A percentile compares a stretch with the other conserved stretches of the same genome.
These are phyloP conservation scores for Trichoderma hamatum DNA, from an alignment of 2,329 filamentous ascomycete species.

Conservation along the genomic window DNA sequence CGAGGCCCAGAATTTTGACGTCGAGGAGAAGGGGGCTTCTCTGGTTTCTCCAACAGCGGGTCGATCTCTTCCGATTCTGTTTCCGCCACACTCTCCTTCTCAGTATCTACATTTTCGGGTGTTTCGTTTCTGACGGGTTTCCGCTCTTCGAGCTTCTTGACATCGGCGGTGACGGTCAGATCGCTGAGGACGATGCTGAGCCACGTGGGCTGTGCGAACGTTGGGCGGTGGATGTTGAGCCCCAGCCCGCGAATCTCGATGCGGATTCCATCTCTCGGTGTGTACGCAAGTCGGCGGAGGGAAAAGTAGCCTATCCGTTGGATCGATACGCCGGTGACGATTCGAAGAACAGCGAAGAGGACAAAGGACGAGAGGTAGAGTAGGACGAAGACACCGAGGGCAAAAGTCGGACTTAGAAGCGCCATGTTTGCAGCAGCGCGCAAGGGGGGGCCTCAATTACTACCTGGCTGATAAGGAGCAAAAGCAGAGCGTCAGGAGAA, in stretches of 20 bases:
- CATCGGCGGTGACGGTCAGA: conserved; percentile 79
- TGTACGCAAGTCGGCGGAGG: conserved; percentile 86
- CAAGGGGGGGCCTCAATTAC: conserved; percentile 22
- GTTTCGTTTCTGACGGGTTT: conserved; percentile 42
- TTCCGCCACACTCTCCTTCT: conserved; percentile 32
- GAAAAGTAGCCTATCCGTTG: conserved; percentile 94
- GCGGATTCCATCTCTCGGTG: conserved; percentile 82
- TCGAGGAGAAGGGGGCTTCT: conserved; percentile 15
- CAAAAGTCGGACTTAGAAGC: conserved; percentile 74
- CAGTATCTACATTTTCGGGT: conserved; percentile 34
- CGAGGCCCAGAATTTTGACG: conserved; percentile 31
- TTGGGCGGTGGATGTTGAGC: conserved; percentile 86
- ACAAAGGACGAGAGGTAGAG: conserved; percentile 91
- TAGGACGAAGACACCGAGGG: conserved; percentile 82
- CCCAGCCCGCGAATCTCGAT: conserved; percentile 89
- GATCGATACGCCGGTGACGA: conserved; percentile 91
- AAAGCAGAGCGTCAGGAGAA: not conserved
- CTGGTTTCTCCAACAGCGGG: conserved; percentile 5
- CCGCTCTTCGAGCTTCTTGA: conserved; percentile 63
- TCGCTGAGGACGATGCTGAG: conserved; percentile 87
- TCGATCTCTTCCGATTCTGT: conserved; percentile 20
- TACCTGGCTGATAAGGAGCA: conserved; percentile 17
- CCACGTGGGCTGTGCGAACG: conserved; percentile 97
- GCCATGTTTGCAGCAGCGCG: conserved; percentile 52
- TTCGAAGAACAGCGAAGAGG: conserved; percentile 87